Conservation (phyloP, 2,329 filamentous ascomycete species). For the Nemania sp. region DNA sequence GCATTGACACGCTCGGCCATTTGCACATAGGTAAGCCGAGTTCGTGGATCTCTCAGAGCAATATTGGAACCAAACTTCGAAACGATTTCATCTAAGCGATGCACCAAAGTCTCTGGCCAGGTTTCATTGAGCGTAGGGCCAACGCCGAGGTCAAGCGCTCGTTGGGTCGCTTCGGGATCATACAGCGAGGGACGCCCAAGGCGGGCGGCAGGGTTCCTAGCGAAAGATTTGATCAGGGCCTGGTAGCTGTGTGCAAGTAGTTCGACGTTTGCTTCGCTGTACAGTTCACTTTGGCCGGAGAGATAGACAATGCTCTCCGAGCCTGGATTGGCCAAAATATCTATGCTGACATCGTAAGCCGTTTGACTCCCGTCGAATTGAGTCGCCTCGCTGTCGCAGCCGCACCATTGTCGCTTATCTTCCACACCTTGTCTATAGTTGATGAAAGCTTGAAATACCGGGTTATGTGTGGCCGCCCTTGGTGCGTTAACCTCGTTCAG, state of each 20-base stretch:
- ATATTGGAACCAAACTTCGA: not conserved
- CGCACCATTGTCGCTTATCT: not conserved
- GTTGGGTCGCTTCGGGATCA: too few relatives aligned
- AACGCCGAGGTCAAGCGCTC: too few relatives aligned
- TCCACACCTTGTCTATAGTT: conserved; percentile 25
- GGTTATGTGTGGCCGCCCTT: conserved; percentile 41
- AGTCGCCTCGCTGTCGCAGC: not conserved
- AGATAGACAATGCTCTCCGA: too few relatives aligned
- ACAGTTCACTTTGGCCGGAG: too few relatives aligned
- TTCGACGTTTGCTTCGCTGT: too few relatives aligned
- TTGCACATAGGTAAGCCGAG: not conserved
- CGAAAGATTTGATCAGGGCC: too few relatives aligned
- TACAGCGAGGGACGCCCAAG: too few relatives aligned
- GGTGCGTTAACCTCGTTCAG: conserved; percentile 44
- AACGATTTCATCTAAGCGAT: conserved; percentile 9
- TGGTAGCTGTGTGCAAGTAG: too few relatives aligned
- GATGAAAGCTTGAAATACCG: conserved; percentile 46
- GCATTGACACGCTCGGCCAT: conserved; percentile 39
- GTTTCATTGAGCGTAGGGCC: not conserved
- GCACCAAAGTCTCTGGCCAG: conserved; percentile 11
- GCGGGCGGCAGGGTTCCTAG: too few relatives aligned
- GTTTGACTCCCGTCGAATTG: not conserved
- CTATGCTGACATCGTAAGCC: conserved; percentile 42
- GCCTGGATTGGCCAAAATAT: conserved; percentile 42
- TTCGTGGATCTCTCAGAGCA: too few relatives aligned